Base-by-base conservation (phyloP, 441 rosid species). In the Populus hybrid region DNA sequence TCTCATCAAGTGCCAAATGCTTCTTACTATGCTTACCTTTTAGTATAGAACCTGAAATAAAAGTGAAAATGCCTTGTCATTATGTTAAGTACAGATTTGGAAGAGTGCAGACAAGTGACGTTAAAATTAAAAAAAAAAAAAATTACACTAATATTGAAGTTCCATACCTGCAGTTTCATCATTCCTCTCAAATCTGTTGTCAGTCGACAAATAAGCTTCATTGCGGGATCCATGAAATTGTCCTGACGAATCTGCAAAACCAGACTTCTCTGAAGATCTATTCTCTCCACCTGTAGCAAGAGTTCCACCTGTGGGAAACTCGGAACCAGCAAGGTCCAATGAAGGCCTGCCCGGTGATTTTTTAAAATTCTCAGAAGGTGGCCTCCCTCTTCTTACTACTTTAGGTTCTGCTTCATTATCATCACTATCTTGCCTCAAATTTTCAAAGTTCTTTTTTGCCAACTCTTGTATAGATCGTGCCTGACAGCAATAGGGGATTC, bases 381-480 rank as follows among this genome's bases (percentile, higher is more conserved):
- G 95, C 72, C 97, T 83, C 72, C 97, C 98, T 90, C 97, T 87
- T 83, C 92, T 88, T n/a, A 76, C 92, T 7, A 89, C 83, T 83
- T 89, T 92, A 10, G 74, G 70, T 38, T 77, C 78, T 70, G 81
- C 87, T 79, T 90, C 94, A 83, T 88, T 85, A 73, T 87, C 89
- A 70, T 93, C 96, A 79, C 93, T 89, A 38, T 88, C 94, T 85
- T 84, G 94, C 81, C 97, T 87, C 81, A 93, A 79, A 81, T 90
- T 89, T 77, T 89, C 91, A 34, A 93, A 93, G 73, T 88, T 88
- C 87, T 88, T 93, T 79, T 83, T 91, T 35, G 98, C 98, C 72
- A 93, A 75, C 81, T 93, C 97, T 69, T 81, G 91, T 64, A 93
- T 93, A n/a, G 91, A 81, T 63, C 97, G 85, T 75, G 92, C 97